Base-by-base conservation (phyloP, 805 yeast species). In the Yamadazyma sp. region DNA sequence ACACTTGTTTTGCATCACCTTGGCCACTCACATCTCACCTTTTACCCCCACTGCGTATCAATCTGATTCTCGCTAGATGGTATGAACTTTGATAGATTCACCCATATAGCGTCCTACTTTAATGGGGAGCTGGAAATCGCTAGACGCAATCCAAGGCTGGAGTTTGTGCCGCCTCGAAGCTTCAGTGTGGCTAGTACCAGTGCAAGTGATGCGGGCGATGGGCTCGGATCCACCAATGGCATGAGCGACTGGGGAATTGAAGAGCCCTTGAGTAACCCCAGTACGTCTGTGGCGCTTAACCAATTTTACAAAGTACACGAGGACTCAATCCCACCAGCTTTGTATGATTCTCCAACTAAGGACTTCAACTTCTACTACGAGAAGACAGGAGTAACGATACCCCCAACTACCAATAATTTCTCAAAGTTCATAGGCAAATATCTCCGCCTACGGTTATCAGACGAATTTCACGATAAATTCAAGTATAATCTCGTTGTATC, bases 201-300 rank as follows among this genome's bases (percentile, higher is more conserved):
- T 22, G 33, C 28, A 8, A 12, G 12, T 8, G 35, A 30, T 24
- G 36, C 24, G 19, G 8, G 25, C 21, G 11, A 12, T 10, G 33
- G 16, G n/a, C 25, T n/a, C 10, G 27, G 47, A 41, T 20, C 40
- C 4, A 18, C 29, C 12, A 35, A 38, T 54, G 40, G 41, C 3
- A 33, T 46, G 21, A 57, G 65, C 34, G 68, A 62, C 42, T 63
- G 69, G 69, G 69, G 69, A 5, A 62, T 63, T 15, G 69, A 63
- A 35, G 49, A 42, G 24, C 37, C 41, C n/a, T 12, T 19, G 18
- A 42, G 35, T 29, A 29, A 30, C 19, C 35, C 35, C 15, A 20
- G 32, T 11, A 17, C 21, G 8, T 21, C 30, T 8, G 19, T 28
- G 13, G 25, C 28, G 15, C 20, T 21, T 12, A 14, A 12, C 17